Percentiles rank a stretch among this genome's conserved stretches.
Conservation (phyloP, 805 yeast genomes). For the Pichia cabralensis region DNA sequence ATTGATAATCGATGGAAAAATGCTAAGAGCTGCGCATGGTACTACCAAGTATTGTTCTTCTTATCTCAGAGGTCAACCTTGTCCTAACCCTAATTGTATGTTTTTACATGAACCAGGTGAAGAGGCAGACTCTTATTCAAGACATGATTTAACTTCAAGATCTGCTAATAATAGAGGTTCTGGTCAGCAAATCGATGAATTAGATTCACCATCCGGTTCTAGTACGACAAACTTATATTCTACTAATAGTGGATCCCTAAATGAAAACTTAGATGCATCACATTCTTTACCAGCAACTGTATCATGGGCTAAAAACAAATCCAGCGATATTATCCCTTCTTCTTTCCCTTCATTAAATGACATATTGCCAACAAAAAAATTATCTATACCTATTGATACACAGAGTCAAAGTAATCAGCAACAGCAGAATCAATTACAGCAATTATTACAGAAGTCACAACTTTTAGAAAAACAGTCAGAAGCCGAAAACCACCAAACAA, state of each 20-base stretch:
- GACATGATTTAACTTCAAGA: constrained; percentile 78
- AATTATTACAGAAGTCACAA: constrained; percentile 9
- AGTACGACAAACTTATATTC: too few species aligned
- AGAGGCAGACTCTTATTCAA: constrained; percentile 93
- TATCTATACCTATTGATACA: constrained; percentile 17
- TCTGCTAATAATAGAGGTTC: too few species aligned
- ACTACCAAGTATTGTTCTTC: constrained; percentile 98
- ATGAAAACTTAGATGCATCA: background rate
- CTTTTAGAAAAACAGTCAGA: constrained; percentile 10
- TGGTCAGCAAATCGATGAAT: too few species aligned
- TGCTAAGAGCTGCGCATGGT: constrained; percentile 92
- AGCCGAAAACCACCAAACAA: constrained; percentile 25
- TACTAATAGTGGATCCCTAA: too few species aligned
- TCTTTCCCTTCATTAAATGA: constrained; percentile 47
- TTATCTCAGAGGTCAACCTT: constrained; percentile 85
- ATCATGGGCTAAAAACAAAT: constrained; percentile 41
- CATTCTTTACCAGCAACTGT: constrained; percentile 54
- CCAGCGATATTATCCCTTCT: constrained; percentile 17
- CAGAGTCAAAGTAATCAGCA: constrained; percentile 26
- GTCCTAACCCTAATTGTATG: constrained; percentile 99
- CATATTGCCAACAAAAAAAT: constrained; percentile 10
- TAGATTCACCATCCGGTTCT: constrained; percentile 9
- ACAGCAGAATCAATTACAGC: constrained; percentile 10
- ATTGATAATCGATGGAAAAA: constrained; percentile 82
- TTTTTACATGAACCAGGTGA: constrained; percentile 98